These are phyloP conservation scores for Leucocoprinus birnbaumii DNA, from an alignment of 768 basidiomycete genomes.

Conservation along the genomic window DNA sequence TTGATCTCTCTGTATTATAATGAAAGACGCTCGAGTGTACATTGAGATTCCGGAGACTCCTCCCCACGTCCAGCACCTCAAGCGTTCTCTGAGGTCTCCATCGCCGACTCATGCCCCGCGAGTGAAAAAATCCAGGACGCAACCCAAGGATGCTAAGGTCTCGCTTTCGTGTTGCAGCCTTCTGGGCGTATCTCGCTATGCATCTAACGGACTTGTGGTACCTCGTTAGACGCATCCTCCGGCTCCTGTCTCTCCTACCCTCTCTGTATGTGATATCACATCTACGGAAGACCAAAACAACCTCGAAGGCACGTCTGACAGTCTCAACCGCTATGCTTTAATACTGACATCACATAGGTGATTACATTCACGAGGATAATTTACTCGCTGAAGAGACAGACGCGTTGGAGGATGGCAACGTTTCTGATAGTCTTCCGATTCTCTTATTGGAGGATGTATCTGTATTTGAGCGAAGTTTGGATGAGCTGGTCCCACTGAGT, in stretches of 20 bases:
- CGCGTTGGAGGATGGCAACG: constrained; percentile 25
- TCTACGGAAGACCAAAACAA: not conserved
- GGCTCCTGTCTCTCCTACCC: constrained; percentile 18
- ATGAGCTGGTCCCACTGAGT: constrained; percentile 36
- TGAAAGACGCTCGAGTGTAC: not conserved
- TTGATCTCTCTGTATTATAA: not conserved
- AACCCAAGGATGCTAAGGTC: constrained; percentile 7
- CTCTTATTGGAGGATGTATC: constrained; percentile 52
- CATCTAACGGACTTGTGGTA: not conserved
- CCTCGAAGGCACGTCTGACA: not conserved
- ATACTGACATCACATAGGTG: not conserved
- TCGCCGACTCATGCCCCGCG: not conserved
- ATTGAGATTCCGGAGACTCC: not conserved
- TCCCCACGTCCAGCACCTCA: not conserved
- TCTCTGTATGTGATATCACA: constrained; percentile 16
- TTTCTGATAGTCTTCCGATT: no score
- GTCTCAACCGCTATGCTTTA: not conserved
- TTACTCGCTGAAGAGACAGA: constrained; percentile 44
- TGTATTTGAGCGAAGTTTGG: constrained; percentile 40
- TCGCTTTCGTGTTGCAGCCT: not conserved
- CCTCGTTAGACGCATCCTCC: not conserved
- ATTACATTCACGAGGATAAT: constrained; percentile 35
- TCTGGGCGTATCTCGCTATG: no score
- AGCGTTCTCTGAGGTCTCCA: not conserved
- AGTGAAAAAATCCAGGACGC: not conserved